Percentiles rank a stretch among this genome's conserved stretches.
These are phyloP conservation scores for Pythium myriotylum DNA, from an alignment of 352 stramenopile genomes.

Conservation along the genomic window DNA sequence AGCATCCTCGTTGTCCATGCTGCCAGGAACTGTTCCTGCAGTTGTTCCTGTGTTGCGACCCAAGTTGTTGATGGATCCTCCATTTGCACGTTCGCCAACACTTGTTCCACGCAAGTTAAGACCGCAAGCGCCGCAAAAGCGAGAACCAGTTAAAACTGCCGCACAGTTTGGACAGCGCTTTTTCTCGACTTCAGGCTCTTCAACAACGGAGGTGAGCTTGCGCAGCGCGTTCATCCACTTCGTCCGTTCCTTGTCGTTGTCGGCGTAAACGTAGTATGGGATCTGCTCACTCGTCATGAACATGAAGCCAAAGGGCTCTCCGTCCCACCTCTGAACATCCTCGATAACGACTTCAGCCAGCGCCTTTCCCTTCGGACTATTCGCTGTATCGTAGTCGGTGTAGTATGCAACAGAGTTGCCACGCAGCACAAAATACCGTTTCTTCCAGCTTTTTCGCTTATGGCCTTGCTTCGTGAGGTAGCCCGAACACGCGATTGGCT, in stretches of 20 bases:
- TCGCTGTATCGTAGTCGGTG: constrained; percentile 86
- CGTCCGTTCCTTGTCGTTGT: constrained; percentile 85
- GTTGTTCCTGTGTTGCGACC: constrained; percentile 14
- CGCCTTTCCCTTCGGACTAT: constrained; percentile 75
- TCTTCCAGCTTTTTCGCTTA: constrained; percentile 92
- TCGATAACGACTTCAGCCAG: constrained; percentile 83
- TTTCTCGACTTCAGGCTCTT: constrained; percentile 78
- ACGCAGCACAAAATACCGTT: constrained; percentile 88
- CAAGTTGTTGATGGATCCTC: constrained; percentile 10
- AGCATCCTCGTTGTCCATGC: constrained; percentile 44
- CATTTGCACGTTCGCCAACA: constrained; percentile 51
- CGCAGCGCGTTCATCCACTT: constrained; percentile 89
- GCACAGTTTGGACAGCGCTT: constrained; percentile 86
- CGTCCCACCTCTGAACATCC: constrained; percentile 86
- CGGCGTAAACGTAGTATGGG: constrained; percentile 90
- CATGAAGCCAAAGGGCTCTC: constrained; percentile 88
- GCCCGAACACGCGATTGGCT: constrained; percentile 79
- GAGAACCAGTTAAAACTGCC: constrained; percentile 83
- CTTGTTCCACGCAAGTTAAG: constrained; percentile 86
- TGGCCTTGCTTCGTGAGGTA: constrained; percentile 91
- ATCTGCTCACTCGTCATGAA: constrained; percentile 89
- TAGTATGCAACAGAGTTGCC: constrained; percentile 80
- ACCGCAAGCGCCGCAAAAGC: constrained; percentile 87
- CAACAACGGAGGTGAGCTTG: constrained; percentile 69
- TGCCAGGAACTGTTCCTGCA: constrained; percentile 33